phyloP scores from a whole-genome alignment of 768 basidiomycete species.

The Pleurotus giganteus region DNA sequence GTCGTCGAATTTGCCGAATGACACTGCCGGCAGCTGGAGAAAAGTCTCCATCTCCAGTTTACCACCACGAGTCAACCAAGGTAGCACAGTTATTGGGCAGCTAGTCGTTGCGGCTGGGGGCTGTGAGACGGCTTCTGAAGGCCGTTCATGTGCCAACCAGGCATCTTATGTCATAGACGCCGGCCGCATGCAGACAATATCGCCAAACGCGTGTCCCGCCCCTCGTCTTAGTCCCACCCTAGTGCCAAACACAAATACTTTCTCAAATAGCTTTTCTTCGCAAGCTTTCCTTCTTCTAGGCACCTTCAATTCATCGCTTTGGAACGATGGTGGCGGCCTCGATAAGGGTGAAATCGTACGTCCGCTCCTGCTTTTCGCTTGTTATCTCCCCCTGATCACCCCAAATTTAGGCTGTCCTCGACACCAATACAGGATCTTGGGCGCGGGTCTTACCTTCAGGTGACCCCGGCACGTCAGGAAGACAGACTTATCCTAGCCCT shows the following conservation, averaged over 20 bases:
- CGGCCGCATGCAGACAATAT: slow-evolving; percentile 29
- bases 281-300: slow-evolving; percentile 75
- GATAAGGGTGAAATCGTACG: slow-evolving; percentile 73
- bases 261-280: slow-evolving; percentile 52
- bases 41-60: slow-evolving; percentile 36
- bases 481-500: slow-evolving; percentile 55
- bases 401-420: slow-evolving; percentile 54
- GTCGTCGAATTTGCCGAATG: slow-evolving; percentile 61
- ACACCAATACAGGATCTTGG: slow-evolving; percentile 63
- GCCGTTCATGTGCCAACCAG: slow-evolving; percentile 54
- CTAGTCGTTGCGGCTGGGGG: slow-evolving; percentile 60
- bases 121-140: slow-evolving; percentile 45
- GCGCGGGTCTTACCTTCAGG: slow-evolving; percentile 72
- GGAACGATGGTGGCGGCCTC: slow-evolving; percentile 65
- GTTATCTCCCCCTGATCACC: slow-evolving; percentile 6
- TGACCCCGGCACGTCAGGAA: slow-evolving; percentile 58
- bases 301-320: slow-evolving; percentile 57
- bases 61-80: slow-evolving; percentile 45
- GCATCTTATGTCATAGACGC: slow-evolving; percentile 57
- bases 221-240: slow-evolving; percentile 61
- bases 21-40: slow-evolving; percentile 59
- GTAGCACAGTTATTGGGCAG: slow-evolving; percentile 54
- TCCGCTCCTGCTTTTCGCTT: slow-evolving; percentile 10
- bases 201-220: slow-evolving; percentile 57
- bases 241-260: slow-evolving; percentile 56